A percentile compares a stretch with the other conserved stretches of the same genome.
These are phyloP conservation scores for Phaeodactylum tricornutum DNA, from an alignment of 108 stramenopile species.

Conservation along the genomic window DNA sequence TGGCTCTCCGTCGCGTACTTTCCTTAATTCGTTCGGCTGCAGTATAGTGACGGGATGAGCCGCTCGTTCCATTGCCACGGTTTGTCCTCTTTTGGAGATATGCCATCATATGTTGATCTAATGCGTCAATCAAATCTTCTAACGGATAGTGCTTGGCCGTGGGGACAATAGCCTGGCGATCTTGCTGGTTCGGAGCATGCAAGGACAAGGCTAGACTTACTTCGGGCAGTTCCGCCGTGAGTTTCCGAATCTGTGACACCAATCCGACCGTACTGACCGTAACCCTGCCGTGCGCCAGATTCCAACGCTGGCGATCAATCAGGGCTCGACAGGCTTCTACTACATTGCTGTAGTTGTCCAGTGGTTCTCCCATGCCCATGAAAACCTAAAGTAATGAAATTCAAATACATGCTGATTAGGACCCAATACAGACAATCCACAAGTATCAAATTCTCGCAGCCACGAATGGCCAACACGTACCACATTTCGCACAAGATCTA, in stretches of 20 bases:
- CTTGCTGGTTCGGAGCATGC: slow-evolving; percentile 94
- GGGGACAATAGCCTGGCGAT: slow-evolving; percentile 90
- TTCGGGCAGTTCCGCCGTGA: slow-evolving; percentile 89
- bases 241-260: slow-evolving; percentile 80
- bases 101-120: slow-evolving; percentile 86
- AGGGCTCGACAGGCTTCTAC: slow-evolving; percentile 80
- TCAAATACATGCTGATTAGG: too few species aligned
- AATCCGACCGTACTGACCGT: slow-evolving; percentile 98
- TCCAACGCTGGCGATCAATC: slow-evolving; percentile 83
- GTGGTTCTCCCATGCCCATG: slow-evolving; percentile 86
- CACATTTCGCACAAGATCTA: slow-evolving; percentile 79
- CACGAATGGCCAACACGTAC: too few species aligned
- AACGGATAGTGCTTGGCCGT: slow-evolving; percentile 85
- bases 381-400: too few species aligned
- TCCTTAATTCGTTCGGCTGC: slow-evolving; percentile 50
- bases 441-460: too few species aligned
- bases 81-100: slow-evolving; percentile 29
- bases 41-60: slow-evolving; percentile 17
- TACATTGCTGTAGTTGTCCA: slow-evolving; percentile 78
- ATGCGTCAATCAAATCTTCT: slow-evolving; percentile 86
- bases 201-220: slow-evolving; percentile 90
- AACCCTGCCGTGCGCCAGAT: slow-evolving; percentile 81
- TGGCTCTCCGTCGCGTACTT: slow-evolving; percentile 59
- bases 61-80: neutral
- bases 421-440: too few species aligned